These are phyloP conservation scores for Apiospora sp. DNA, from an alignment of 2,329 filamentous ascomycete genomes.

Conservation along the genomic window DNA sequence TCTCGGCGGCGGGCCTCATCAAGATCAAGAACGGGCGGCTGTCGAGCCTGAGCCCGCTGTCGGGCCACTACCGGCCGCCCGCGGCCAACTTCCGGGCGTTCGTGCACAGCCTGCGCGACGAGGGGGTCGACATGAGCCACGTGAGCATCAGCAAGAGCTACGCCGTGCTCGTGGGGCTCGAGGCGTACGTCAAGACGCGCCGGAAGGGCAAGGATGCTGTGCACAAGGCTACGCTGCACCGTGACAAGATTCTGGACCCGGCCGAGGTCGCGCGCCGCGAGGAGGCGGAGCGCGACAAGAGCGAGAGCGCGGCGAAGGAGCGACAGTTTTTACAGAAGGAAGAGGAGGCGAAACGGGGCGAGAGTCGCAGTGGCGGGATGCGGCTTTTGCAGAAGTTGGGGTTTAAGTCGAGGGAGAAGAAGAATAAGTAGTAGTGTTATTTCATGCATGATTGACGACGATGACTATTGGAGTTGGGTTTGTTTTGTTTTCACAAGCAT, in stretches of 20 bases:
- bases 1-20: constrained; percentile 84
- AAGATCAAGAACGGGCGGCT: constrained; percentile 84
- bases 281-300: constrained; percentile 15
- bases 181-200: constrained; percentile 74
- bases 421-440: neutral
- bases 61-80: constrained; percentile 86
- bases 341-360: neutral
- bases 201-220: constrained; percentile 1
- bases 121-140: constrained; percentile 79
- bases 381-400: constrained; percentile 15
- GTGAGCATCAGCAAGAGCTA: constrained; percentile 85
- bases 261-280: constrained; percentile 22
- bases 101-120: constrained; percentile 73
- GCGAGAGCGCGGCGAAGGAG: constrained; percentile 23
- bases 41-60: constrained; percentile 73
- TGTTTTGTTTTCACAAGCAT: neutral
- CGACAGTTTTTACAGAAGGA: constrained; percentile 1
- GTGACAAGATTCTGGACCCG: constrained; percentile 8
- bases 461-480: neutral
- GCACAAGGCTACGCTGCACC: neutral
- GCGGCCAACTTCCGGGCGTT: constrained; percentile 85
- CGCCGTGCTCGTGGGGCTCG: constrained; percentile 81
- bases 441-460: neutral
- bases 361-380: neutral
- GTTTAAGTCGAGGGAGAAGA: neutral